A percentile compares a stretch with the other conserved stretches of the same genome.
These are phyloP conservation scores for Tolypocladium ovalisporum DNA, from an alignment of 2,329 filamentous ascomycete genomes.

Conservation along the genomic window DNA sequence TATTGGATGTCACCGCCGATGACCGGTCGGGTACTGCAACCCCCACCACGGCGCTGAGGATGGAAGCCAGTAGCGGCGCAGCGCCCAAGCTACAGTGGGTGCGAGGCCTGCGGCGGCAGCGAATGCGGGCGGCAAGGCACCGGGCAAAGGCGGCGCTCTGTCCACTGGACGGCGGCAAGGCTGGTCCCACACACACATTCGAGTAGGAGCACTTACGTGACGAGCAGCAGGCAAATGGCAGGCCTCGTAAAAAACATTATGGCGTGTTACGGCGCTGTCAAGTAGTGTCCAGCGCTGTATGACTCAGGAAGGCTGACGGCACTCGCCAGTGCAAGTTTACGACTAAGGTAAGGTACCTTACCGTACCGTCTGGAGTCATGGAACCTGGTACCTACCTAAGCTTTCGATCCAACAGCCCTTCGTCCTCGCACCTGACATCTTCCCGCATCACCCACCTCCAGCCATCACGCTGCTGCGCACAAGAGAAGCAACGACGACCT, in stretches of 20 bases:
- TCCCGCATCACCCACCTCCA: not conserved
- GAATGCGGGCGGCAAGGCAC: no score
- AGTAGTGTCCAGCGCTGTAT: not conserved
- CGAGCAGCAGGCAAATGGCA: not conserved
- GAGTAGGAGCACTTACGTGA: not conserved
- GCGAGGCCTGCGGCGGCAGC: not conserved
- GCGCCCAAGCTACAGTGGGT: not conserved
- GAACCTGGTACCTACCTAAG: no score
- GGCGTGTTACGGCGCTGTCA: not conserved
- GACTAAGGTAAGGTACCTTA: no score
- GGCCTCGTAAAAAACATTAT: not conserved
- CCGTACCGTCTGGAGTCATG: not conserved
- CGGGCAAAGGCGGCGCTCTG: not conserved
- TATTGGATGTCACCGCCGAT: not conserved
- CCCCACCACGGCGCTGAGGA: not conserved
- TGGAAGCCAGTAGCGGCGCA: not conserved
- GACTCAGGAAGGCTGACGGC: not conserved
- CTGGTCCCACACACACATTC: not conserved
- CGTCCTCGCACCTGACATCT: not conserved
- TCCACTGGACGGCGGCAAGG: not conserved
- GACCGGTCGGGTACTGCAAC: not conserved
- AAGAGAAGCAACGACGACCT: not conserved
- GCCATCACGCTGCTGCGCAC: not conserved
- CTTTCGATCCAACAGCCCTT: not conserved
- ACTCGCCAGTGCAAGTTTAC: not conserved